Evolutionary conservation across 257 asterid genomes (phyloP).

Genomic region (Primulina huaijiensis): DNA sequence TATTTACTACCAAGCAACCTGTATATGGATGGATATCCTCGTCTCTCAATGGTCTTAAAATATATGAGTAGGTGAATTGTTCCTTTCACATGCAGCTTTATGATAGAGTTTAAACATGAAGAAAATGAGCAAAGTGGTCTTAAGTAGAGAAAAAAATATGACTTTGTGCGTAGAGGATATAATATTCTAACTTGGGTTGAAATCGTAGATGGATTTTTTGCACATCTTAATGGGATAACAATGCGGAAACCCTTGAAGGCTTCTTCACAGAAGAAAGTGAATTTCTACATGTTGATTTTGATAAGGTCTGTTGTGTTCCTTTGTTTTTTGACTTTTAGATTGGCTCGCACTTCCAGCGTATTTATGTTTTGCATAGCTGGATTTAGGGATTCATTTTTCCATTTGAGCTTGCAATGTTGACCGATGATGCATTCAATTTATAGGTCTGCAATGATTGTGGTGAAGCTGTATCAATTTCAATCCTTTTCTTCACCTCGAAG

Average conservation of each 20-base stretch:
- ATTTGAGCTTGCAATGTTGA: constrained; percentile 76
- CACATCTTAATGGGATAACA: constrained; percentile 92
- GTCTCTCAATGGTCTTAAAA: constrained; percentile 17
- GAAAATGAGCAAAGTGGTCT: constrained; percentile 44
- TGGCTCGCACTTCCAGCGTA: constrained; percentile 58
- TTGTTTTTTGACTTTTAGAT: constrained; percentile 50
- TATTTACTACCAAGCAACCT: neutral
- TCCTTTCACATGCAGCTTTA: constrained; percentile 20
- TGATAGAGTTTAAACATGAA: constrained; percentile 31
- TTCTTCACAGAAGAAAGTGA: constrained; percentile 77
- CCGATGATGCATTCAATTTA: constrained; percentile 78
- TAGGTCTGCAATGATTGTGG: constrained; percentile 99
- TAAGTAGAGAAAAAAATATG: constrained; percentile 43
- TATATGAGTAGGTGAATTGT: neutral
- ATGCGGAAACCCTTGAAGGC: constrained; percentile 88
- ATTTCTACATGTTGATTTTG: constrained; percentile 69
- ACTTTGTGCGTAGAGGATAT: constrained; percentile 55
- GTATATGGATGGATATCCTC: constrained; percentile 1
- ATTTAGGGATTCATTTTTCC: constrained; percentile 67
- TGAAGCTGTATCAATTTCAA: constrained; percentile 95
- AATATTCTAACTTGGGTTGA: constrained; percentile 90
- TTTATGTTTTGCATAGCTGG: constrained; percentile 60
- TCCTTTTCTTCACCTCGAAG: constrained; percentile 83
- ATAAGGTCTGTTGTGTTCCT: constrained; percentile 87
- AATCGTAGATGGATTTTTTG: constrained; percentile 96